Evolutionary conservation across 169 alveolate species (phyloP).

Genomic region (Plasmodium vivax): DNA sequence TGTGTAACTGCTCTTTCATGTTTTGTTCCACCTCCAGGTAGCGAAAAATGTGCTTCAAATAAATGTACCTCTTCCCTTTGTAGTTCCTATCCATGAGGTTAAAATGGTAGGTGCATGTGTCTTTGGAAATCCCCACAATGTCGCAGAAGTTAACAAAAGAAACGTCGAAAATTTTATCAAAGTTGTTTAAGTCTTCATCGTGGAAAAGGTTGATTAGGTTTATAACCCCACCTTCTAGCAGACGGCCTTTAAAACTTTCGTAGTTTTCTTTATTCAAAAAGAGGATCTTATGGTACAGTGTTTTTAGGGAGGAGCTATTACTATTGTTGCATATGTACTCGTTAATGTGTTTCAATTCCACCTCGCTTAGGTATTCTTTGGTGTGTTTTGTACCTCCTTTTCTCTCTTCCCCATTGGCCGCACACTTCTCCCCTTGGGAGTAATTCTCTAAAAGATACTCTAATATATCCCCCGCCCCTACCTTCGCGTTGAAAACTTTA

Average conservation of each 20-base stretch:
- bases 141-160: conserved; percentile 75
- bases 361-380: neutral
- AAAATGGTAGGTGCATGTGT: conserved; percentile 59
- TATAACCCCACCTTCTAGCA: conserved; percentile 59
- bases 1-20: conserved; percentile 61
- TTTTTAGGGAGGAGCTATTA: conserved; percentile 17
- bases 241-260: conserved; percentile 42
- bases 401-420: neutral
- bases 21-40: conserved; percentile 54
- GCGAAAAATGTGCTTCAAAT: conserved; percentile 31
- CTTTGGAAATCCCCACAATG: conserved; percentile 62
- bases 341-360: conserved; percentile 30
- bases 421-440: neutral
- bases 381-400: neutral
- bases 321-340: conserved; percentile 65
- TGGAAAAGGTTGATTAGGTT: conserved; percentile 64
- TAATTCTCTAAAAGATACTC: conserved; percentile 41
- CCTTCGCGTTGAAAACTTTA: conserved; percentile 39
- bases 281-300: conserved; percentile 42
- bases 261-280: conserved; percentile 42
- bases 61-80: conserved; percentile 55
- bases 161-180: conserved; percentile 67
- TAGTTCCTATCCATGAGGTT: conserved; percentile 25
- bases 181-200: conserved; percentile 61
- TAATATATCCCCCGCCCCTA: conserved; percentile 5